A percentile compares a stretch with the other conserved stretches of the same genome.
These are phyloP conservation scores for Funneliformis mosseae DNA, from an alignment of 192 early-diverging fungal species.

Conservation along the genomic window DNA sequence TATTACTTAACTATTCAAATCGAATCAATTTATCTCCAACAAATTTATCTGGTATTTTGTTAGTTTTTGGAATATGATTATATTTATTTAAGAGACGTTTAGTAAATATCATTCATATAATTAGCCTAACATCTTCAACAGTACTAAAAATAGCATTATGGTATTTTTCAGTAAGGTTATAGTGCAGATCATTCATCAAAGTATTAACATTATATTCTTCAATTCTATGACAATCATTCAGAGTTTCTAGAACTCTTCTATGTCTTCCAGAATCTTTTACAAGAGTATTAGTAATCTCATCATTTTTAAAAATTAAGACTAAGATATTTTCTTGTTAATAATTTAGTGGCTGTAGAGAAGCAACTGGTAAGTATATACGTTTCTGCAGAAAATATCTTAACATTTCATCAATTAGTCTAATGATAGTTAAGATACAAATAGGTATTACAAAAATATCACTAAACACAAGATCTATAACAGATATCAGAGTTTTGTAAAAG, in stretches of 20 bases:
- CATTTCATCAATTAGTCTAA: constrained; percentile 27
- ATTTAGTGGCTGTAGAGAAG: constrained; percentile 22
- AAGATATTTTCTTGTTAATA: not conserved
- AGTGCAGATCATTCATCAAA: constrained; percentile 37
- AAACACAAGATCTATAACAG: constrained; percentile 13
- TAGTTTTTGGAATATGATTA: constrained; percentile 2
- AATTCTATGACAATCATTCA: constrained; percentile 14
- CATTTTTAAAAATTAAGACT: not conserved
- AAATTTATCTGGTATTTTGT: constrained; percentile 21
- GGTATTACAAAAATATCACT: constrained; percentile 10
- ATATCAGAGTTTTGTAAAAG: constrained; percentile 15
- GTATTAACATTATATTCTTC: constrained; percentile 34
- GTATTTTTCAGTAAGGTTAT: no score
- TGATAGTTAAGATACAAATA: constrained; percentile 28
- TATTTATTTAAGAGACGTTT: not conserved
- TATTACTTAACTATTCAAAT: constrained; percentile 10
- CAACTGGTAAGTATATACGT: constrained; percentile 31
- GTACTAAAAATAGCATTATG: constrained; percentile 22
- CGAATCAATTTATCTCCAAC: not conserved
- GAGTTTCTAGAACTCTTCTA: constrained; percentile 38
- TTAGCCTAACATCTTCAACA: not conserved
- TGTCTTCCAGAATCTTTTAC: constrained; percentile 41
- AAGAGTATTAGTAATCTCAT: constrained; percentile 38
- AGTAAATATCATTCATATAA: constrained; percentile 3
- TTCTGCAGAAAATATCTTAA: constrained; percentile 27